These are phyloP conservation scores for Plasmodium coatneyi DNA, from an alignment of 169 alveolate genomes.

Conservation along the genomic window DNA sequence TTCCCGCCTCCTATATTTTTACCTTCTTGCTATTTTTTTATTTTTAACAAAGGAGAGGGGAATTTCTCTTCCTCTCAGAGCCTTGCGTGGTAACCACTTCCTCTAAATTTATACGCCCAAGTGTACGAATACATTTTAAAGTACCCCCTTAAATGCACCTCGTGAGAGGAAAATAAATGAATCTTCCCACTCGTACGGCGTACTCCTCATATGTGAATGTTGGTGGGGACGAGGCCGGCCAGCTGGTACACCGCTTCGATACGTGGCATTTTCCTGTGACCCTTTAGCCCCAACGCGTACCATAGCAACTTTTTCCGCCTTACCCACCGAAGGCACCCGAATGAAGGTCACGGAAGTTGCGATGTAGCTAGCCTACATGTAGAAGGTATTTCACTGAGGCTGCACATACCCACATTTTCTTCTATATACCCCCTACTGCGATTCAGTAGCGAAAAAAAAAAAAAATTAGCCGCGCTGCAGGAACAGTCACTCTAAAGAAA, in stretches of 20 bases:
- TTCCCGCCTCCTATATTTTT: background rate
- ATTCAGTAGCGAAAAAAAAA: background rate
- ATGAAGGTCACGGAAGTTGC: background rate
- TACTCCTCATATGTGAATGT: background rate
- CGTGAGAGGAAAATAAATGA: background rate
- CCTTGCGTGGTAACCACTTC: background rate
- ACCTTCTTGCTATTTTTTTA: background rate
- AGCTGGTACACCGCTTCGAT: background rate
- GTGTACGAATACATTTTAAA: background rate
- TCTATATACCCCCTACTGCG: background rate
- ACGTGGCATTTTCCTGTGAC: background rate
- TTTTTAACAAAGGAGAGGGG: background rate
- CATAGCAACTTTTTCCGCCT: background rate
- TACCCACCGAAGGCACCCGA: background rate
- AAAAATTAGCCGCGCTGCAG: background rate
- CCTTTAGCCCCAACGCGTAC: background rate
- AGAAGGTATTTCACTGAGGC: background rate
- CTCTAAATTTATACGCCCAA: background rate
- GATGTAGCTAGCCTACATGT: background rate
- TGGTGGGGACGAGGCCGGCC: background rate
- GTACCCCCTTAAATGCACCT: background rate
- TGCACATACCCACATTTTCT: background rate
- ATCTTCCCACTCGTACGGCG: background rate
- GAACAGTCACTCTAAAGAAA: background rate
- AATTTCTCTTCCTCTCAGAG: background rate